Evolutionary conservation across 805 yeast species (phyloP), one percentile per base, ranked within the genome.

Genomic region (Ogataea salicorniae): DNA sequence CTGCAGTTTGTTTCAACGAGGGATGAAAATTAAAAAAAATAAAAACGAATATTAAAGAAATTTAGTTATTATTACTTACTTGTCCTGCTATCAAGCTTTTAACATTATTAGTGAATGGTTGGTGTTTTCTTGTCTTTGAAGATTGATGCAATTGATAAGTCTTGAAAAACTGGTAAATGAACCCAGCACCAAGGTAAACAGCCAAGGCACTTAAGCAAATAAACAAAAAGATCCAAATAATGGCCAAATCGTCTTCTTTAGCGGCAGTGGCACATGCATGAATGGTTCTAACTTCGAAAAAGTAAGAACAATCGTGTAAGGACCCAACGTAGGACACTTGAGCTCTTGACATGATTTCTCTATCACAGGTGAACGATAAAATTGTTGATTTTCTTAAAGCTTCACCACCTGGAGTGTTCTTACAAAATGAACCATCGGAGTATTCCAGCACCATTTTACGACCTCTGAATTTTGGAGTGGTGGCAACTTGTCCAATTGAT

Each of bases 261-360:
- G 83, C 81, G 9, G 87, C 80, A 1, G 90, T 84, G 0, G 95
- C 87, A 64, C 97, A 89, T 0, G 95, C 96, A 66, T 83, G 85
- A 39, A 87, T 81, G 4, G 95, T 86, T 54, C 89, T 69, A 33
- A 88, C 89, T 60, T 89, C 96, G 63, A 89, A 89, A 59, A 84
- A 78, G 63, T 87, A 89, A 35, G 84, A 80, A 66, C 97, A 89
- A 52, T 89, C 87, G 62, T 87, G 78, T 38, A 79, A 59, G 6
- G 80, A 80, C 1, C 94, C 94, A 33, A 89, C 75, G 61, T 75
- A 88, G 16, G 86, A 75, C 0, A 88, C 70, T 34, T 79, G 72
- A 0, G 91, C 94, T 50, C 78, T 78, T 6, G 78, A 67, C 61
- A 77, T 64, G 59, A 85, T 78, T 43, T 85, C 92, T 50, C 87